Evolutionary conservation across 2,329 filamentous ascomycete genomes (phyloP).

Genomic region (Fusarium staphyleae): DNA sequence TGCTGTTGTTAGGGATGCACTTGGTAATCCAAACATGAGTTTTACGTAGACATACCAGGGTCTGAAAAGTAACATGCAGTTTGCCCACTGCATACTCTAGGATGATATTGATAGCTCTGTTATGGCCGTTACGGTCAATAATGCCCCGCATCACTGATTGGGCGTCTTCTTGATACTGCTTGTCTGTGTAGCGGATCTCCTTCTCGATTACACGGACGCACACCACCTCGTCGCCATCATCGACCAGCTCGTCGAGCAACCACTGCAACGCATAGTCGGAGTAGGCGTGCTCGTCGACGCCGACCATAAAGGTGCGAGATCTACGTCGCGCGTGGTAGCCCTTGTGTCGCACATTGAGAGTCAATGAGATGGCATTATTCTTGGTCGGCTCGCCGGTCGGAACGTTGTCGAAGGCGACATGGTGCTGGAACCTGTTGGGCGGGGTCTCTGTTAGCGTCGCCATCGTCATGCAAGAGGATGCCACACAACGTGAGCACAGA

Average conservation of each 20-base stretch:
- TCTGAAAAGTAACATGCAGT: constrained; percentile 87
- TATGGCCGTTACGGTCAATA: constrained; percentile 76
- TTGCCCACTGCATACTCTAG: constrained; percentile 90
- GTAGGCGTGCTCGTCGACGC: constrained; percentile 89
- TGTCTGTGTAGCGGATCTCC: constrained; percentile 73
- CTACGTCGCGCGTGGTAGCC: constrained; percentile 82
- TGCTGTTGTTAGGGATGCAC: constrained; percentile 11
- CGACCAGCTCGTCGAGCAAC: constrained; percentile 89
- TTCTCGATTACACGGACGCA: constrained; percentile 89
- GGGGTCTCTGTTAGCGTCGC: constrained; percentile 52
- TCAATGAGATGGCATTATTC: constrained; percentile 72
- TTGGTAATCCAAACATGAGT: background rate
- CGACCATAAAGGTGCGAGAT: constrained; percentile 88
- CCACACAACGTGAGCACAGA: constrained; percentile 15
- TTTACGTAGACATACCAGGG: constrained; percentile 67
- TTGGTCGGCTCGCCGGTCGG: constrained; percentile 64
- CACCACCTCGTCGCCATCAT: constrained; percentile 92
- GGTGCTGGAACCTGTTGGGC: constrained; percentile 62
- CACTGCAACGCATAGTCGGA: constrained; percentile 92
- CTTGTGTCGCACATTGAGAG: constrained; percentile 83
- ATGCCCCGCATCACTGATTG: constrained; percentile 76
- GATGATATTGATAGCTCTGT: constrained; percentile 84
- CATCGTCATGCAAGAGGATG: constrained; percentile 44
- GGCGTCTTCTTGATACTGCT: constrained; percentile 78
- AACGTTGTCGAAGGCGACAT: constrained; percentile 68